A percentile compares a stretch with the other conserved stretches of the same genome.
These are phyloP conservation scores for Leccinellum albellum DNA, from an alignment of 768 basidiomycete genomes.

Conservation along the genomic window DNA sequence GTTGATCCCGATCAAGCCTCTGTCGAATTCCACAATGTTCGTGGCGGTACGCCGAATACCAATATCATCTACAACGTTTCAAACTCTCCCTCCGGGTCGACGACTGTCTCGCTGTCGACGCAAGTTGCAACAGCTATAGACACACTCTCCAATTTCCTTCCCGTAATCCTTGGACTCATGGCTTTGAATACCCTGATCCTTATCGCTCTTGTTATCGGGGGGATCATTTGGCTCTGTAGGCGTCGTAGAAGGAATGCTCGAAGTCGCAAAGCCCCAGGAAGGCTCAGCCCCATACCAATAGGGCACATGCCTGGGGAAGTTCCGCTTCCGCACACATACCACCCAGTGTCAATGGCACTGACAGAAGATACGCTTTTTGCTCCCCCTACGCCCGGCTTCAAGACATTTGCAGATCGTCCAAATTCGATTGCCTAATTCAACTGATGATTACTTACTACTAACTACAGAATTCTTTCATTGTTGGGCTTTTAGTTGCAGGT, in stretches of 20 bases:
- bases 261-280: constrained; percentile 38
- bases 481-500: constrained; percentile 5
- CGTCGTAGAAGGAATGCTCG: constrained; percentile 38
- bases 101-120: constrained; percentile 51
- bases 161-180: constrained; percentile 71
- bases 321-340: constrained; percentile 52
- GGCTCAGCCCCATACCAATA: constrained; percentile 57
- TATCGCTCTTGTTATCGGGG: constrained; percentile 51
- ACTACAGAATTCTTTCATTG: not conserved
- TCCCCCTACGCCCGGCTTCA: constrained; percentile 60
- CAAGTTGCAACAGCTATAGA: constrained; percentile 58
- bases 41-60: constrained; percentile 59
- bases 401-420: constrained; percentile 40
- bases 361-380: constrained; percentile 45
- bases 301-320: constrained; percentile 29
- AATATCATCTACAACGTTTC: constrained; percentile 66
- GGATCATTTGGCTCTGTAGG: constrained; percentile 51
- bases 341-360: constrained; percentile 61
- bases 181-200: constrained; percentile 75
- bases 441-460: not conserved
- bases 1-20: constrained; percentile 69
- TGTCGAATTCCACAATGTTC: constrained; percentile 59
- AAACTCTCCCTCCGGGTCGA: constrained; percentile 41
- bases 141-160: constrained; percentile 61
- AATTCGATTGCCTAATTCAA: constrained; percentile 37